Conservation (phyloP, 169 alveolate species). For the Plasmodium sp. region DNA sequence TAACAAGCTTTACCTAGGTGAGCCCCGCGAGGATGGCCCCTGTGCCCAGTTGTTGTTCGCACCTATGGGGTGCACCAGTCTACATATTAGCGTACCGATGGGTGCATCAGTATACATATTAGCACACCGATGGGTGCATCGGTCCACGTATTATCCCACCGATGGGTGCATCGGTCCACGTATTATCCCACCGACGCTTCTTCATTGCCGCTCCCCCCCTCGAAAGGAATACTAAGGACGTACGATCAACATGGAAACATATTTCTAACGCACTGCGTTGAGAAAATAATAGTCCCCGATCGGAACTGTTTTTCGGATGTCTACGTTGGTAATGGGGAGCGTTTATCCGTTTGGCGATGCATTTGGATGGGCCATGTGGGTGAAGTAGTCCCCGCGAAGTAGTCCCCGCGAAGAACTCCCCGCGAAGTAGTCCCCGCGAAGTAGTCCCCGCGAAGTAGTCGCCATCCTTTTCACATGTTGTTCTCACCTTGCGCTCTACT, state of each 20-base stretch:
- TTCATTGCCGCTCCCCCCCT: constrained; percentile 14
- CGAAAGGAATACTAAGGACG: constrained; percentile 81
- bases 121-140: not conserved
- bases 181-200: not conserved
- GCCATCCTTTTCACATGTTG: not conserved
- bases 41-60: not conserved
- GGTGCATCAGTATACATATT: too few relatives aligned
- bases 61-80: not conserved
- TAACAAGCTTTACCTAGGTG: constrained; percentile 75
- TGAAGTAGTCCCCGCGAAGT: not conserved
- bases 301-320: constrained; percentile 81
- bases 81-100: not conserved
- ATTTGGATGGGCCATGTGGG: not conserved
- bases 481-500: not conserved
- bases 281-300: constrained; percentile 77
- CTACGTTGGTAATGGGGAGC: constrained; percentile 78
- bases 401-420: too few relatives aligned
- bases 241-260: constrained; percentile 86
- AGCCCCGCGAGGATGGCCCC: not conserved
- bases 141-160: not conserved
- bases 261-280: constrained; percentile 81
- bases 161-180: too few relatives aligned
- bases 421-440: not conserved
- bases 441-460: not conserved
- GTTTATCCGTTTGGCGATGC: not conserved